Conservation (phyloP, 768 basidiomycete genomes). For the Serendipita vermifera region DNA sequence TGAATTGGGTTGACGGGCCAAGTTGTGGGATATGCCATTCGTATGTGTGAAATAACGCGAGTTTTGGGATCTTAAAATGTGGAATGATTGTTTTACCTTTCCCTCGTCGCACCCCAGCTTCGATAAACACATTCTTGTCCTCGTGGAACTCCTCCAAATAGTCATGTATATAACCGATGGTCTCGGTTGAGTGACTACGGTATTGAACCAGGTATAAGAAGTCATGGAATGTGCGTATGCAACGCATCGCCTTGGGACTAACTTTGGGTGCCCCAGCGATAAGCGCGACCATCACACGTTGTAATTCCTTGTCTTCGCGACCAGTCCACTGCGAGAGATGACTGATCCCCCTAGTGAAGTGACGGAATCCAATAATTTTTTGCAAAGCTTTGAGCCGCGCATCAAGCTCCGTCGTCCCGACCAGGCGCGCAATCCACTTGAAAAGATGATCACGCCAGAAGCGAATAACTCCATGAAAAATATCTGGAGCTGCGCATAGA, state of each 20-base stretch:
- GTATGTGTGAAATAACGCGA: slow-evolving; percentile 25
- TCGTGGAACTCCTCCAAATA: too few relatives aligned
- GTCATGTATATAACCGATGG: too few relatives aligned
- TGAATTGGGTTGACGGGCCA: slow-evolving; percentile 26
- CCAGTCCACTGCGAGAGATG: slow-evolving; percentile 32
- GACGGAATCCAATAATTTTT: slow-evolving; percentile 24
- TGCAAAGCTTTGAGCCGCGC: slow-evolving; percentile 29
- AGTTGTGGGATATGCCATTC: slow-evolving; percentile 17
- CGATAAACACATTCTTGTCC: slow-evolving; percentile 26
- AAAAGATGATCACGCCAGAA: slow-evolving; percentile 24
- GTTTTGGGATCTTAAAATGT: slow-evolving; percentile 30
- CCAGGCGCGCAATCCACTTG: slow-evolving; percentile 27
- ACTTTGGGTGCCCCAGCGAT: slow-evolving; percentile 25
- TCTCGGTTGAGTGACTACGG: slow-evolving; percentile 15
- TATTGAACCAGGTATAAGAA: slow-evolving; percentile 29
- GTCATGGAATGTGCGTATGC: slow-evolving; percentile 27
- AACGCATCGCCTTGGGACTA: slow-evolving; percentile 21
- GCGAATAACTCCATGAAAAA: neutral
- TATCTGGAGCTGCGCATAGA: neutral
- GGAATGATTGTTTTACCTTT: slow-evolving; percentile 20
- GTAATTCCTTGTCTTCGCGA: slow-evolving; percentile 27
- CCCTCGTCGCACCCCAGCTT: slow-evolving; percentile 20
- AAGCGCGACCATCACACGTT: slow-evolving; percentile 26
- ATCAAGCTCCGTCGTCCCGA: slow-evolving; percentile 26
- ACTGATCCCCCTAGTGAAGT: slow-evolving; percentile 30